A percentile compares a stretch with the other conserved stretches of the same genome.
Evolutionary conservation across 805 yeast species (phyloP).

Genomic region (Myxozyma kluyveri): DNA sequence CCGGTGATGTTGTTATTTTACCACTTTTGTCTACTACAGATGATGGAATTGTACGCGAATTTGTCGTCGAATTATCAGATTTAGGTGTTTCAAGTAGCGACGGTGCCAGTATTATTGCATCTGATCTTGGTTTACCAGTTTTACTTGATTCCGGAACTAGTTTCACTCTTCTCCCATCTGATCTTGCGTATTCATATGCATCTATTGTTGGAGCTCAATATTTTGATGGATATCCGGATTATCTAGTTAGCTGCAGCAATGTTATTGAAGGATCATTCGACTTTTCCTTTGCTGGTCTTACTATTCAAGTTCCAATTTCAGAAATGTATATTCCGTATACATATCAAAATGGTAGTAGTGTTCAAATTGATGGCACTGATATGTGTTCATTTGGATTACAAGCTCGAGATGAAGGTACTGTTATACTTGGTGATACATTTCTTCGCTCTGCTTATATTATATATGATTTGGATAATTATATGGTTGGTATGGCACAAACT

Average conservation of each 20-base stretch:
- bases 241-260: conserved; percentile 42
- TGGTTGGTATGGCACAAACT: neutral
- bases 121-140: conserved; percentile 36
- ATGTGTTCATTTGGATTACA: too few species aligned
- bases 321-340: conserved; percentile 32
- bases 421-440: neutral
- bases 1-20: conserved; percentile 40
- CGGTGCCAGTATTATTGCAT: neutral
- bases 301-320: conserved; percentile 46
- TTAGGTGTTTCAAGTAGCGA: conserved; percentile 7
- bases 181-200: conserved; percentile 36
- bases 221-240: too few species aligned
- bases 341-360: too few species aligned
- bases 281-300: conserved; percentile 52
- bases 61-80: conserved; percentile 13
- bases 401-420: too few species aligned
- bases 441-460: neutral
- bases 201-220: conserved; percentile 38
- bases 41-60: conserved; percentile 12
- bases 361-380: too few species aligned
- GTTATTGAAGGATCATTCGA: conserved; percentile 36
- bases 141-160: conserved; percentile 58
- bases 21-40: neutral
- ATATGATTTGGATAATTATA: neutral
- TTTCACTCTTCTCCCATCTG: conserved; percentile 48